Base-by-base conservation (phyloP, 805 yeast genomes). In the Schwanniomyces polymorphus region DNA sequence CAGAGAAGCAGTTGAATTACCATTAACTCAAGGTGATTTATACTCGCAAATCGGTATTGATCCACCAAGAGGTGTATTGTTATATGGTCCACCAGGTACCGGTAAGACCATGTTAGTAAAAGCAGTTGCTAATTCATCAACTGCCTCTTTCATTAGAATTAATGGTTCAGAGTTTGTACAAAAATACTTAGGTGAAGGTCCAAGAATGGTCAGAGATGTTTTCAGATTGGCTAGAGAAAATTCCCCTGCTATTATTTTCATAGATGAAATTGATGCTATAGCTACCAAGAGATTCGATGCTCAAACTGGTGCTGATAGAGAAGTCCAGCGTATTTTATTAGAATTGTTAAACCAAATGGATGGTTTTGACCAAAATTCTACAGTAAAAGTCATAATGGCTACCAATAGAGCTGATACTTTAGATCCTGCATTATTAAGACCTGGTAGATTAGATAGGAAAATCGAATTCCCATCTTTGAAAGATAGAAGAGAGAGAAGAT, bases 31-130 rank as follows among this genome's bases (percentile, higher is more conserved):
- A 66, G 95, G 94, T 33, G 99, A 95, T 60, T 76, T 95, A 55
- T 94, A 94, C 72, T 87, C 89, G 62, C 98, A 94, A 70, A 94
- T 94, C 62, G 99, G 99, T 72, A 91, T 94, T 55, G 98, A 94
- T 61, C 99, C 99, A 16, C 99, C 99, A 53, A 84, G 98, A 57
- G 99, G 99, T 60, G 99, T 94, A 27, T 72, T 94, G 57, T 76
- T 94, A 51, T 94, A 94, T 70, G 99, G 99, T n/a, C 98, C 99
- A 9, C 99, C 99, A 41, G 99, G 99, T 66, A 94, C 99, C 1
- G 99, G 99, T 61, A 94, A 94, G 69, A 94, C 99, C 18, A 91
- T 94, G 98, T 80, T 94, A 64, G 99, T 94, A 42, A 94, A 94
- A 70, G 99, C 99, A 0, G 99, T 94, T 41, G 99, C 99, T 10